Base-by-base conservation (phyloP, 1,284 basidiomycete species). In the Marasmius fiardii region DNA sequence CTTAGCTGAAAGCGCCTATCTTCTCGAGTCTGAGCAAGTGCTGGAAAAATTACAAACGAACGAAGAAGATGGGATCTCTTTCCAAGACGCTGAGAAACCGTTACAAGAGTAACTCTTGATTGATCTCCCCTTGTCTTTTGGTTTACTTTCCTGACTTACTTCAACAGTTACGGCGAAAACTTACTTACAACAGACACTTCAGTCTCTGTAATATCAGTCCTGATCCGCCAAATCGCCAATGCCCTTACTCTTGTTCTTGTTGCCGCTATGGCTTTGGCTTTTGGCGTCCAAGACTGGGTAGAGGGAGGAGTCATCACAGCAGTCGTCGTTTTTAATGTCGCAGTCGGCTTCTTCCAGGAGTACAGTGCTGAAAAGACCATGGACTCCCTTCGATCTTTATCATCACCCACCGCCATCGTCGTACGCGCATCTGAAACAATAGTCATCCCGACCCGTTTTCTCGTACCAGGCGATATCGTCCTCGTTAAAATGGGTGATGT, bases 291-390 rank as follows among this genome's bases (percentile, higher is more conserved):
- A 61, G 81, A 82, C 54, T 88, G 78, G 71, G 80, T 87, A 56
- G 82, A 82, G 63, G 84, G 81, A 18, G 83, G 79, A 50, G 85
- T 88, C 39, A 82, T 87, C 55, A 80, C 80, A 12, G 82, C 80
- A 16, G 77, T 88, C 33, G 81, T 88, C 31, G 67, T 78, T 34
- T 69, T 86, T 51, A 85, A 83, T 65, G 33, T 54, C 44, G 70
- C 69, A 31, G 75, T 81, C 49, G 79, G 80, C 10, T 80, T 78
- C 60, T 72, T 78, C 56, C 80, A 81, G 61, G 81, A 83, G 63
- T 79, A 80, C 59, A 69, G 71, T 18, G 79, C 80, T 0, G 81
- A 83, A 61, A 81, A 81, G 62, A 83, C 80, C 3, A 83, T 83
- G 80, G 77, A 80, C 56, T 79, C 79, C 3, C 71, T 83, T 2